These are phyloP conservation scores for Psophocarpus tetragonolobus DNA, from an alignment of 306 rosid species.

Conservation along the genomic window DNA sequence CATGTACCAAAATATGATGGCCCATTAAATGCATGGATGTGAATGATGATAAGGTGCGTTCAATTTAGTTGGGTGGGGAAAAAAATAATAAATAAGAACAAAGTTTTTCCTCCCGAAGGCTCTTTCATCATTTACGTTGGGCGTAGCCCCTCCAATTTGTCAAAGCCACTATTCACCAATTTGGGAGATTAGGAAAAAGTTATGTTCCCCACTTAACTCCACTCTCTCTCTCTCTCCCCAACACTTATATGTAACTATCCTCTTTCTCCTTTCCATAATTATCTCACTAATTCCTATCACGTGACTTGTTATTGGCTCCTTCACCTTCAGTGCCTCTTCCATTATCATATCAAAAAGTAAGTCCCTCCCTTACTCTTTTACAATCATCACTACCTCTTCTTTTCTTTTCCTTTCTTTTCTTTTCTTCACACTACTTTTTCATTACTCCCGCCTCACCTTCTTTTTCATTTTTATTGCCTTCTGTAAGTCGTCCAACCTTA, in stretches of 20 bases:
- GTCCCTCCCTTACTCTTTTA: constrained; percentile 25
- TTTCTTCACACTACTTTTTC: too few relatives aligned
- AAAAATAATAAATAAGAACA: constrained; percentile 32
- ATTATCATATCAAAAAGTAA: constrained; percentile 33
- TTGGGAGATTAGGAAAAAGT: constrained; percentile 58
- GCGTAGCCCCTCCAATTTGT: constrained; percentile 42
- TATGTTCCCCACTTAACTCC: constrained; percentile 62
- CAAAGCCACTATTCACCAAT: constrained; percentile 57
- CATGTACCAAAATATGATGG: constrained; percentile 28
- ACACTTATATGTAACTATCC: too few relatives aligned
- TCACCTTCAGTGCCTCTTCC: constrained; percentile 28
- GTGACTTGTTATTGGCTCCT: constrained; percentile 34
- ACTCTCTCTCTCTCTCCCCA: background rate
- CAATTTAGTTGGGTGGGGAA: constrained; percentile 46
- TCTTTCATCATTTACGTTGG: constrained; percentile 50
- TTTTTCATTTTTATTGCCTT: too few relatives aligned
- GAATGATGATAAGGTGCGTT: constrained; percentile 32
- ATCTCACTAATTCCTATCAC: constrained; percentile 28
- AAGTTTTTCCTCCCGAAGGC: constrained; percentile 34
- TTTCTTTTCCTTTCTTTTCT: background rate
- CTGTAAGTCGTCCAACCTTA: too few relatives aligned
- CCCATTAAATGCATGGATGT: constrained; percentile 40
- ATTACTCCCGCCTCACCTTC: too few relatives aligned
- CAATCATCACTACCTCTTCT: constrained; percentile 23
- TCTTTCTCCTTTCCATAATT: background rate